A percentile compares a stretch with the other conserved stretches of the same genome.
Conservation (phyloP, 176 grass and related monocot species). For the Dactylis glomerata region DNA sequence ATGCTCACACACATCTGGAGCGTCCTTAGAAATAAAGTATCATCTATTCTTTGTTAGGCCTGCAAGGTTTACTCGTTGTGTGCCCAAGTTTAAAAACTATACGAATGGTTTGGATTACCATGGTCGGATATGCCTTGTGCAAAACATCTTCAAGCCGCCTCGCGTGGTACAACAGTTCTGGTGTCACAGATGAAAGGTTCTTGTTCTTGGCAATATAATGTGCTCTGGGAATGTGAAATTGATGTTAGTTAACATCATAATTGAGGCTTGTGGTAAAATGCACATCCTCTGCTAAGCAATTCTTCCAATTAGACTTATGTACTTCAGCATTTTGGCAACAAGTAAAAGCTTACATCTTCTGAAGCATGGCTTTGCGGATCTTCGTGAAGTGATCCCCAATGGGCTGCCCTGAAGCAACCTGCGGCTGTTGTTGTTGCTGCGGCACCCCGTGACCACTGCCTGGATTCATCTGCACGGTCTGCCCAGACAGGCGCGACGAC, state of each 20-base stretch:
- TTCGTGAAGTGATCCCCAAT: conserved; percentile 24
- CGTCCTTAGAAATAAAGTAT: not conserved
- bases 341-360: conserved; percentile 48
- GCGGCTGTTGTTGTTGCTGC: conserved; percentile 30
- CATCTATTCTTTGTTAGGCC: not conserved
- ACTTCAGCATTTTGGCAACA: not conserved
- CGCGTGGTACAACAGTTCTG: not conserved
- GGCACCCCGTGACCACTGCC: not conserved
- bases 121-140: conserved; percentile 13
- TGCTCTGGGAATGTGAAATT: conserved; percentile 24
- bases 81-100: not conserved
- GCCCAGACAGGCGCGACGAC: conserved; percentile 11
- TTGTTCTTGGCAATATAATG: not conserved
- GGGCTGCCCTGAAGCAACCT: conserved; percentile 21
- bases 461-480: conserved; percentile 24
- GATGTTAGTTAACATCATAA: conserved; percentile 11
- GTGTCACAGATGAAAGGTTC: not conserved
- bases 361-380: conserved; percentile 26
- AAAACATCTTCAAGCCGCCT: conserved; percentile 5
- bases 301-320: not conserved
- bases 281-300: not conserved
- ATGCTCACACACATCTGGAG: not conserved
- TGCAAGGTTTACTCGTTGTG: not conserved
- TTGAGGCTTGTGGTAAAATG: conserved; percentile 12
- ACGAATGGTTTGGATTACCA: conserved; percentile 19